Evolutionary conservation across 169 alveolate species (phyloP).

Genomic region (Plasmodium sp.): DNA sequence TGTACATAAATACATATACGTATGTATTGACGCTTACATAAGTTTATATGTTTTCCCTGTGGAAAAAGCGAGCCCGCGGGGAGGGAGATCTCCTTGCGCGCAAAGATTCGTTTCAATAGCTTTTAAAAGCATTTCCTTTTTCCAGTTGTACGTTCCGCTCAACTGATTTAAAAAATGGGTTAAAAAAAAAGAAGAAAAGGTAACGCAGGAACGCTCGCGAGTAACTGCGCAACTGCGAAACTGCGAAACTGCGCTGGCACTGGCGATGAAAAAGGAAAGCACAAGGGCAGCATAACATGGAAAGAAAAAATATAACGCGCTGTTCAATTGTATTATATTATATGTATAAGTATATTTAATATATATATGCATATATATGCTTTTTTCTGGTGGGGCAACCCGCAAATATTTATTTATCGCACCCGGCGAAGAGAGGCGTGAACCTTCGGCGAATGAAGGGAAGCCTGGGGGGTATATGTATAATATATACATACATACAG

Average conservation of each 20-base stretch:
- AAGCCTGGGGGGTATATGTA: not conserved
- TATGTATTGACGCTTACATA: not conserved
- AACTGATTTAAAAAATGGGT: not conserved
- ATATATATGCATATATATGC: not conserved
- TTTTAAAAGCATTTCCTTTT: not conserved
- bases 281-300: not conserved
- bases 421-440: not conserved
- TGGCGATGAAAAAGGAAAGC: not conserved
- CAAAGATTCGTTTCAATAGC: not conserved
- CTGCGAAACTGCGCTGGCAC: not conserved
- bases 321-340: not conserved
- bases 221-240: not conserved
- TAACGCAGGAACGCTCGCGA: not conserved
- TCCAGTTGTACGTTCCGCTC: not conserved
- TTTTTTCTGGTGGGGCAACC: not conserved
- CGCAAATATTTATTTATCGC: not conserved
- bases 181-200: not conserved
- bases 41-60: not conserved
- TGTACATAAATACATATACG: not conserved
- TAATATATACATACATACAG: not conserved
- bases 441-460: not conserved
- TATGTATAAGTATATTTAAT: not conserved
- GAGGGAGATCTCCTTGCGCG: not conserved
- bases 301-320: not conserved
- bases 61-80: not conserved